Percentiles rank a stretch among this genome's conserved stretches.
These are phyloP conservation scores for Lasiodiplodia citricola DNA, from an alignment of 2,329 filamentous ascomycete species.

Conservation along the genomic window DNA sequence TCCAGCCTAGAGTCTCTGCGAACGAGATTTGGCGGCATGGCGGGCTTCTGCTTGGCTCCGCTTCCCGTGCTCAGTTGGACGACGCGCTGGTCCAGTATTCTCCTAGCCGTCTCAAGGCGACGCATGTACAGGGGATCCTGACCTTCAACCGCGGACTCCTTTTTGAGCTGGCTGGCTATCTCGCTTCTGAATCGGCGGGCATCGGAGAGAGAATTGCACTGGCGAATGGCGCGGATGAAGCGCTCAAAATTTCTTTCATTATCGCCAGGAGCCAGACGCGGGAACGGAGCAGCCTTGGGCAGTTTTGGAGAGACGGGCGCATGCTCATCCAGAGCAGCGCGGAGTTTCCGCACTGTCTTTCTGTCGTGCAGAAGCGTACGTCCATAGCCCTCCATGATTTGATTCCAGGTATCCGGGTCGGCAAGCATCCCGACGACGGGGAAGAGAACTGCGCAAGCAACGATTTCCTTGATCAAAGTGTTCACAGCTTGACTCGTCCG, in stretches of 20 bases:
- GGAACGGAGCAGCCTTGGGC: conserved; percentile 71
- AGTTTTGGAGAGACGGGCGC: conserved; percentile 77
- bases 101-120: conserved; percentile 88
- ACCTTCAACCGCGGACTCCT: conserved; percentile 76
- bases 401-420: conserved; percentile 97
- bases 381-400: conserved; percentile 88
- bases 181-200: conserved; percentile 91
- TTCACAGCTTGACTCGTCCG: conserved; percentile 80
- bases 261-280: conserved; percentile 79
- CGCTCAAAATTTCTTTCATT: conserved; percentile 93
- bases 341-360: conserved; percentile 89
- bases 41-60: conserved; percentile 48
- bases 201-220: conserved; percentile 89
- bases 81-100: conserved; percentile 87
- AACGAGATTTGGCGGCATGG: conserved; percentile 45
- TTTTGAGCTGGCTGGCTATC: conserved; percentile 87
- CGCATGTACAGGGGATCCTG: conserved; percentile 88
- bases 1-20: conserved; percentile 68
- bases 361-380: conserved; percentile 90
- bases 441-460: conserved; percentile 88
- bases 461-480: conserved; percentile 83
- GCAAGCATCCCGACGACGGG: conserved; percentile 80
- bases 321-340: conserved; percentile 92
- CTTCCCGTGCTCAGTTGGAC: conserved; percentile 76
- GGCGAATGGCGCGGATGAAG: conserved; percentile 87